phyloP scores from a whole-genome alignment of 805 yeast genomes.

The Candida stauntonica region DNA sequence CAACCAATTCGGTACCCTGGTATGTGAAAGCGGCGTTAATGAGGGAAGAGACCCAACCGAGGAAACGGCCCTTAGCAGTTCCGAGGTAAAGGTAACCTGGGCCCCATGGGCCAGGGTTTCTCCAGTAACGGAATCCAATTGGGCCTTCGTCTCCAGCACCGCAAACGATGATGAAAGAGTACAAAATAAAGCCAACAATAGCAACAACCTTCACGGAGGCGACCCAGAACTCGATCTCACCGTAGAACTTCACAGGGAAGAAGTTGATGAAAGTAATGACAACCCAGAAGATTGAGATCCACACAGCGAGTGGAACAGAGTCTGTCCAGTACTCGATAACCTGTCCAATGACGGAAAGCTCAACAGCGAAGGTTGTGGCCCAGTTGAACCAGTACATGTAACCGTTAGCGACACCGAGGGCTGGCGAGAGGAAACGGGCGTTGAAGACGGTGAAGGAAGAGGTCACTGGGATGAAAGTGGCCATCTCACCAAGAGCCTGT shows the following conservation, averaged over 20 bases:
- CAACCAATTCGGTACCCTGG: slow-evolving; percentile 76
- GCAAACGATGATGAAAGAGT: slow-evolving; percentile 66
- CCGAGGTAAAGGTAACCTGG: slow-evolving; percentile 51
- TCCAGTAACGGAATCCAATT: slow-evolving; percentile 77
- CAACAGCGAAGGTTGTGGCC: slow-evolving; percentile 75
- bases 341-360: slow-evolving; percentile 68
- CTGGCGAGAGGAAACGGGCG: slow-evolving; percentile 59
- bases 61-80: slow-evolving; percentile 51
- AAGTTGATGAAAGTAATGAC: slow-evolving; percentile 49
- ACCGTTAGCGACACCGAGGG: slow-evolving; percentile 70
- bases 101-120: slow-evolving; percentile 75
- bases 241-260: slow-evolving; percentile 66
- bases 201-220: slow-evolving; percentile 65
- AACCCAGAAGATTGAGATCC: slow-evolving; percentile 69
- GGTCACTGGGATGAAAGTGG: slow-evolving; percentile 67
- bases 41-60: slow-evolving; percentile 68
- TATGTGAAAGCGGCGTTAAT: slow-evolving; percentile 73
- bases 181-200: slow-evolving; percentile 62
- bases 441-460: slow-evolving; percentile 67
- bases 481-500: slow-evolving; percentile 78
- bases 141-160: slow-evolving; percentile 70
- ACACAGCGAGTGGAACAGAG: slow-evolving; percentile 65
- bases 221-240: slow-evolving; percentile 75
- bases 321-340: slow-evolving; percentile 61
- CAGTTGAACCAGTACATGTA: slow-evolving; percentile 76